Base-by-base conservation (phyloP, 345 rosid genomes). In the Atalantia buxifolia region DNA sequence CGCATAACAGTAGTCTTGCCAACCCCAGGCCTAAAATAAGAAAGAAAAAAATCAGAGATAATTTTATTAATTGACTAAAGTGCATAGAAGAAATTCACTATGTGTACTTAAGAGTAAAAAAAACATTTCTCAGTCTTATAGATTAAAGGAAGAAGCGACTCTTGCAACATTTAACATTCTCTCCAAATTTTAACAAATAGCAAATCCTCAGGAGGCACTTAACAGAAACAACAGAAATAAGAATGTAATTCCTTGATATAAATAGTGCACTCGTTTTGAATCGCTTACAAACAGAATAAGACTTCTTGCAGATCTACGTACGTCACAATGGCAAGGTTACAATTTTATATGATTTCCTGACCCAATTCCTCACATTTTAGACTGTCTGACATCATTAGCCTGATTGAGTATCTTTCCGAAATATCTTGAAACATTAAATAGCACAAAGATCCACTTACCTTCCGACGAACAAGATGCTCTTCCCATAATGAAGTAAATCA, bases 1-100 rank as follows among this genome's bases (percentile, higher is more conserved):
- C 92, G 82, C 88, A 90, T 77, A 38, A 89, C 86, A 62, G 93
- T 91, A 27, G 93, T 91, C 89, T 91, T 91, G 28, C 95, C 95
- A 81, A 91, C 92, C 50, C 95, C 93, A 7, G 93, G 92, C 83
- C 93, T 88, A 48, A 19, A 53, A 28, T 69, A 57, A 12, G 60
- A 67, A 10, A 77, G 33, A 62, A 62, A 30, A 61, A 28, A 21
- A 30, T 27, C 38, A 64, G 0, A 74, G 13, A 21, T 27, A 40
- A 27, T 4, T 27, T 35, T 24, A 33, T 14, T 73, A 12, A 40
- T 40, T 31, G 9, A 36, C 28, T 30, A 25, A 42, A 40, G 42
- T 71, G 24, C 27, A 71, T 28, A 48, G 21, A 0, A 12, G 31
- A 27, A 33, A 6, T 61, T 27, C 38, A 9, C 35, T 6, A 2